phyloP scores from a whole-genome alignment of 2,329 filamentous ascomycete genomes.

The Alternaria arbusti region DNA sequence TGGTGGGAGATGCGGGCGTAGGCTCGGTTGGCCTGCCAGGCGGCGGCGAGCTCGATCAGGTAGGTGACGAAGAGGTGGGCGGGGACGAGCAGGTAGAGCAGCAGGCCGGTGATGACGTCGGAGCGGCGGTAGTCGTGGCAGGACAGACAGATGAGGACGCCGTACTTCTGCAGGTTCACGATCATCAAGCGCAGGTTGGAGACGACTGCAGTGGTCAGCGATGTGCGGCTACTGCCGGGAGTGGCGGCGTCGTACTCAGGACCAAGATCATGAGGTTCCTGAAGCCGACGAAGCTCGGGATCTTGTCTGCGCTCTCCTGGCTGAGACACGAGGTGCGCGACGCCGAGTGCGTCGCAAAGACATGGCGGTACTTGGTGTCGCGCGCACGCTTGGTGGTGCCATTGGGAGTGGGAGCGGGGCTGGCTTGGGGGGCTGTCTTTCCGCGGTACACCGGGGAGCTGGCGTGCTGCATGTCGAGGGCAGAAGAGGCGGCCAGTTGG shows the following conservation, averaged over 20 bases:
- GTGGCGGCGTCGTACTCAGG: constrained; percentile 64
- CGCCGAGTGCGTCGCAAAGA: constrained; percentile 81
- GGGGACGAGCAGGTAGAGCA: constrained; percentile 86
- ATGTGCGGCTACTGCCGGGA: not conserved
- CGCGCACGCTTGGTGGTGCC: constrained; percentile 25
- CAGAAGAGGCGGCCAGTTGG: constrained; percentile 29
- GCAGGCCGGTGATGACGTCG: constrained; percentile 76
- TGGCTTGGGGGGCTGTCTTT: constrained; percentile 12
- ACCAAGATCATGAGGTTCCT: constrained; percentile 96
- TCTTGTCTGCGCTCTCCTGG: constrained; percentile 71
- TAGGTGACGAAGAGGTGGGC: constrained; percentile 91
- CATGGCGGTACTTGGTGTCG: constrained; percentile 81
- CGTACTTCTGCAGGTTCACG: constrained; percentile 98
- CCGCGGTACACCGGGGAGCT: constrained; percentile 33
- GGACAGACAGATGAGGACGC: constrained; percentile 87
- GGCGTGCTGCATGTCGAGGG: constrained; percentile 28
- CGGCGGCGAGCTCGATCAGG: constrained; percentile 83
- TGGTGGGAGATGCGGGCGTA: constrained; percentile 61
- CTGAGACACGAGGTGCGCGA: constrained; percentile 80
- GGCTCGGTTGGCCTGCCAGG: constrained; percentile 75
- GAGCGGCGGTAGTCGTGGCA: constrained; percentile 86
- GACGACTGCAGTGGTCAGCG: constrained; percentile 66
- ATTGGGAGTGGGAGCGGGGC: constrained; percentile 6
- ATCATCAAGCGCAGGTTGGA: constrained; percentile 94
- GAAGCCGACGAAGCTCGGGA: constrained; percentile 90